A percentile compares a stretch with the other conserved stretches of the same genome.
phyloP scores from a whole-genome alignment of 495 filamentous ascomycete genomes.

The Jackrogersella multiformis region DNA sequence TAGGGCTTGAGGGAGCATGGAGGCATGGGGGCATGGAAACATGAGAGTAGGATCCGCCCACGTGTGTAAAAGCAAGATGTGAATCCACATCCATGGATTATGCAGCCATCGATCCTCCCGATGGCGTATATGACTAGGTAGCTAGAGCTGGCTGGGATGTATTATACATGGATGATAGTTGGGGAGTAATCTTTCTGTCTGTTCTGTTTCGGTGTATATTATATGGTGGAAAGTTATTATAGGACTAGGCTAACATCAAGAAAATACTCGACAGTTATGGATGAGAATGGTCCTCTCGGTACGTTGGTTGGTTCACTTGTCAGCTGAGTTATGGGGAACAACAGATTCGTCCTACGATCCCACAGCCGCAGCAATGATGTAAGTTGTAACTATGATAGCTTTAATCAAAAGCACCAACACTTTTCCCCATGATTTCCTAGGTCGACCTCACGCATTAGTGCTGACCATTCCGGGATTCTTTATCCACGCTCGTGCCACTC shows the following conservation, averaged over 20 bases:
- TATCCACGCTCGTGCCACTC: constrained; percentile 23
- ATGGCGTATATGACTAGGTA: constrained; percentile 15
- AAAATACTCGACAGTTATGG: background rate
- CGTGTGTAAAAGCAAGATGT: constrained; percentile 34
- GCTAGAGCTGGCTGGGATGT: too few relatives aligned
- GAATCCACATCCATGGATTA: constrained; percentile 26
- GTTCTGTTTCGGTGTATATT: background rate
- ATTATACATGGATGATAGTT: background rate
- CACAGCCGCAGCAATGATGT: constrained; percentile 6
- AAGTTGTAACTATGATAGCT: background rate
- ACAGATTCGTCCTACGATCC: constrained; percentile 13
- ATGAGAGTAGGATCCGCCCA: too few relatives aligned
- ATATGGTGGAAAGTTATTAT: too few relatives aligned
- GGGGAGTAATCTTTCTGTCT: background rate
- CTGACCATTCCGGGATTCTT: constrained; percentile 16
- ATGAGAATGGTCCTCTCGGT: too few relatives aligned
- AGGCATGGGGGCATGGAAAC: too few relatives aligned
- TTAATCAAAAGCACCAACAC: constrained; percentile 8
- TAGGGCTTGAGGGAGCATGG: constrained; percentile 17
- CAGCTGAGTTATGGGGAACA: background rate
- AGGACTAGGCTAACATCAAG: background rate
- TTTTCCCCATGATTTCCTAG: constrained; percentile 22
- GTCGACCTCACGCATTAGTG: constrained; percentile 41
- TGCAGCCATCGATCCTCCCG: background rate
- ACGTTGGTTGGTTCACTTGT: background rate